These are phyloP conservation scores for Vicia faba DNA, from an alignment of 306 rosid species.

Conservation along the genomic window DNA sequence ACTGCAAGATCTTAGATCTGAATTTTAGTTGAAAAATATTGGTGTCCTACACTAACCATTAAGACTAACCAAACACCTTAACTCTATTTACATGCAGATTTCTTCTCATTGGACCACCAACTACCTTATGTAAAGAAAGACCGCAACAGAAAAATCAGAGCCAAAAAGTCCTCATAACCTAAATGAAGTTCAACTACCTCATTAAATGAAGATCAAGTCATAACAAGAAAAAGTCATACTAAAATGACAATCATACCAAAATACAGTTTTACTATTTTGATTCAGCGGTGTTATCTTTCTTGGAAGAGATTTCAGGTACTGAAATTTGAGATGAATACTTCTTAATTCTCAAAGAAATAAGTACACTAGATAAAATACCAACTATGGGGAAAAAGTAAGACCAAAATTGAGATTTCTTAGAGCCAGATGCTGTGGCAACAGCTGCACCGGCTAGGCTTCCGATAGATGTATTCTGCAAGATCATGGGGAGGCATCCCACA, in stretches of 20 bases:
- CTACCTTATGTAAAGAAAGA: background rate
- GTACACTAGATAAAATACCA: constrained; percentile 77
- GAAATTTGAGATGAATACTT: constrained; percentile 66
- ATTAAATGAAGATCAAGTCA: constrained; percentile 28
- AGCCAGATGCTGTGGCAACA: constrained; percentile 69
- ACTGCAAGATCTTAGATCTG: constrained; percentile 10
- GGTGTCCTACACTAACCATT: background rate
- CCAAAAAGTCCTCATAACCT: constrained; percentile 19
- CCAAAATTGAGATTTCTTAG: constrained; percentile 65
- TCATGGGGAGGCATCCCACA: constrained; percentile 90
- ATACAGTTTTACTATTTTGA: constrained; percentile 15
- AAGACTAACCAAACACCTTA: background rate
- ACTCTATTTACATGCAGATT: background rate
- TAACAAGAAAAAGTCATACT: background rate
- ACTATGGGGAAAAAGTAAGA: constrained; percentile 73
- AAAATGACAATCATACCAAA: constrained; percentile 1
- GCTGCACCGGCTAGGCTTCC: constrained; percentile 99
- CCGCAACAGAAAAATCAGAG: constrained; percentile 8
- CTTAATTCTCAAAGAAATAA: constrained; percentile 82
- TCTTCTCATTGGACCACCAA: background rate
- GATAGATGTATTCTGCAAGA: constrained; percentile 86
- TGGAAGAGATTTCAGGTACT: constrained; percentile 37
- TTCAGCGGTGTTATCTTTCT: constrained; percentile 12
- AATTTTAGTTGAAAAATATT: constrained; percentile 8
- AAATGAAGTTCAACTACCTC: constrained; percentile 14